Evolutionary conservation across 2,329 filamentous ascomycete species (phyloP).

Genomic region (Cladorrhinum sp.): DNA sequence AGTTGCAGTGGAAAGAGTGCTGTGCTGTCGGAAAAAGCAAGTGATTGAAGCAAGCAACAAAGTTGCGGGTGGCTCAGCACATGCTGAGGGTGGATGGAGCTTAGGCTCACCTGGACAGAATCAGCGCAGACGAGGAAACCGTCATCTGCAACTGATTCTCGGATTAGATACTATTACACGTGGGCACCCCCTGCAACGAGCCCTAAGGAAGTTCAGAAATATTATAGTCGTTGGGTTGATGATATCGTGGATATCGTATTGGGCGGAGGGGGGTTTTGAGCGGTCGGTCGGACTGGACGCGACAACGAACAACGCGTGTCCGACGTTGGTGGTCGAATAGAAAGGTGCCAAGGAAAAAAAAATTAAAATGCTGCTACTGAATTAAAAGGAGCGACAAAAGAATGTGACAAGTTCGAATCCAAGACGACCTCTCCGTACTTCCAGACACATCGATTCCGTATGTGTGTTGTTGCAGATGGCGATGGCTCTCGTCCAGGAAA

Average conservation of each 20-base stretch:
- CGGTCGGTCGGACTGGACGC: conserved; percentile 5
- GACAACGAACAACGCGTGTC: conserved; percentile 10
- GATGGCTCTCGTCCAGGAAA: neutral
- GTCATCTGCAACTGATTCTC: conserved; percentile 62
- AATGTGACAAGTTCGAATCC: conserved; percentile 15
- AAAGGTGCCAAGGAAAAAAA: conserved; percentile 17
- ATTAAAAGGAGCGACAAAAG: conserved; percentile 28
- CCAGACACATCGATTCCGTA: conserved; percentile 23
- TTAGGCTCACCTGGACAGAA: conserved; percentile 51
- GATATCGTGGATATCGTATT: neutral
- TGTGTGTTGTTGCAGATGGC: neutral
- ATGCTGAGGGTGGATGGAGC: conserved; percentile 9
- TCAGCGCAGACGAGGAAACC: conserved; percentile 59
- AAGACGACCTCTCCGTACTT: conserved; percentile 16
- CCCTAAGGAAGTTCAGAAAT: neutral
- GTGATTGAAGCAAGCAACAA: neutral
- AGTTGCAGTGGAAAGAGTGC: neutral
- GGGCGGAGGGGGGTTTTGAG: neutral
- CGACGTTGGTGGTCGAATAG: conserved; percentile 5
- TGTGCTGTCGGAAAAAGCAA: neutral
- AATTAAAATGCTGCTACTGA: conserved; percentile 19
- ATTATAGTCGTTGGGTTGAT: neutral
- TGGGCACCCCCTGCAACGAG: conserved; percentile 5
- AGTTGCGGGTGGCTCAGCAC: conserved; percentile 18
- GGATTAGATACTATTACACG: conserved; percentile 20